A percentile compares a stretch with the other conserved stretches of the same genome.
phyloP scores from a whole-genome alignment of 1,284 basidiomycete species.

The Paramarasmius palmivorus region DNA sequence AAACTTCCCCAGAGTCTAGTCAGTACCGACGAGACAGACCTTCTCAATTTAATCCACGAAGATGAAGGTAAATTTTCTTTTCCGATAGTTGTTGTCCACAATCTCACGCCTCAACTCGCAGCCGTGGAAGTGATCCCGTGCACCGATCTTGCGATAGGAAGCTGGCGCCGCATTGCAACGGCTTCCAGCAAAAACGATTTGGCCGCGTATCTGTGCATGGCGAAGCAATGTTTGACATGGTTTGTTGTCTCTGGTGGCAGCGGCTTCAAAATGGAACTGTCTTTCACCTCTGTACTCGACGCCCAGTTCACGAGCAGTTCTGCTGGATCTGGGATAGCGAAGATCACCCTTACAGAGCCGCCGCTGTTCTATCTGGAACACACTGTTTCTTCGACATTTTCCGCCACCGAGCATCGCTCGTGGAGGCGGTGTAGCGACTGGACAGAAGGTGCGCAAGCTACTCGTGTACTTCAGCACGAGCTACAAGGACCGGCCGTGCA shows the following conservation, averaged over 20 bases:
- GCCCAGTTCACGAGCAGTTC: slow-evolving; percentile 57
- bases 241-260: slow-evolving; percentile 71
- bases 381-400: slow-evolving; percentile 28
- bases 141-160: slow-evolving; percentile 70
- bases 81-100: slow-evolving; percentile 3
- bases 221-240: slow-evolving; percentile 68
- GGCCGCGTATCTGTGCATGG: slow-evolving; percentile 71
- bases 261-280: slow-evolving; percentile 83
- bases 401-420: slow-evolving; percentile 36
- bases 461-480: slow-evolving; percentile 63
- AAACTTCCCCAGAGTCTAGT: slow-evolving; percentile 53
- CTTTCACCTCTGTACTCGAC: slow-evolving; percentile 60
- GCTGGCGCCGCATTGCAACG: slow-evolving; percentile 72
- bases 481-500: slow-evolving; percentile 58
- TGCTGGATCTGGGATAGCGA: slow-evolving; percentile 57
- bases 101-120: slow-evolving; percentile 27
- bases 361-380: slow-evolving; percentile 70
- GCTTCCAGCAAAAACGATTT: slow-evolving; percentile 59
- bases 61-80: slow-evolving; percentile 58
- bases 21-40: slow-evolving; percentile 54
- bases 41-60: slow-evolving; percentile 70
- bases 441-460: slow-evolving; percentile 76
- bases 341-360: slow-evolving; percentile 62
- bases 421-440: slow-evolving; percentile 76
- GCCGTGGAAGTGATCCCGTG: slow-evolving; percentile 77